Conservation (phyloP, 495 filamentous ascomycete species). For the Trichoderma reesei region DNA sequence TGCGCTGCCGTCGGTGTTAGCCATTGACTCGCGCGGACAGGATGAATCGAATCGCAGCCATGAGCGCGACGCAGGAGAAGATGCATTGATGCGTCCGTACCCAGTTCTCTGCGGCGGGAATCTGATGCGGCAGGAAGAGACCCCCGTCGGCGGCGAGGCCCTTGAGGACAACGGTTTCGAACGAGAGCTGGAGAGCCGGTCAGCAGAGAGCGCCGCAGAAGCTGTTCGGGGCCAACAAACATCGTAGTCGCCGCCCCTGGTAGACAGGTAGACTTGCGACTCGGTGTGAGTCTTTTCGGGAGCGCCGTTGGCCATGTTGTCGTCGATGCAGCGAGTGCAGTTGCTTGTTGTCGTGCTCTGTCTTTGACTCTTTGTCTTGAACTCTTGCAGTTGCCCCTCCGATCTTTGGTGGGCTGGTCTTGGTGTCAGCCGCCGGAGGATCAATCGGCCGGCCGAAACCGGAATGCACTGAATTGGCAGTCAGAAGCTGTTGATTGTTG, state of each 20-base stretch:
- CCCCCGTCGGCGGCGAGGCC: constrained; percentile 83
- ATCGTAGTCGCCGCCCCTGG: constrained; percentile 67
- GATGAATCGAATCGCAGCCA: constrained; percentile 1
- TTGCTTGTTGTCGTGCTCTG: neutral
- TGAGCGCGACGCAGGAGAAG: constrained; percentile 12
- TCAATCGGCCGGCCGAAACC: constrained; percentile 7
- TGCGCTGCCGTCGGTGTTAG: constrained; percentile 22
- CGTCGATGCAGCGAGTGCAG: constrained; percentile 4
- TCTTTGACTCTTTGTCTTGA: neutral
- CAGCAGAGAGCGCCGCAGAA: neutral
- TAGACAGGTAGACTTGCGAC: constrained; percentile 74
- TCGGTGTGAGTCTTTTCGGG: constrained; percentile 38
- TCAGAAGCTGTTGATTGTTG: neutral
- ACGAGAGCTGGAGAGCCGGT: constrained; percentile 54
- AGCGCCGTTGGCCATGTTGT: constrained; percentile 5
- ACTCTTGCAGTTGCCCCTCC: neutral
- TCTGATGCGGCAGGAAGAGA: constrained; percentile 78
- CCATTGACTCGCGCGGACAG: neutral
- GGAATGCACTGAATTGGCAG: neutral
- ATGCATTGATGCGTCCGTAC: neutral
- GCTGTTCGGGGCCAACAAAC: constrained; percentile 35
- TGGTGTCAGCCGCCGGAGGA: neutral
- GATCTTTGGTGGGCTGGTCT: constrained; percentile 2
- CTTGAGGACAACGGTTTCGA: constrained; percentile 84
- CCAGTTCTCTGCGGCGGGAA: constrained; percentile 60